Conservation (phyloP, 768 basidiomycete species). For the Dacryopinax spathularia region DNA sequence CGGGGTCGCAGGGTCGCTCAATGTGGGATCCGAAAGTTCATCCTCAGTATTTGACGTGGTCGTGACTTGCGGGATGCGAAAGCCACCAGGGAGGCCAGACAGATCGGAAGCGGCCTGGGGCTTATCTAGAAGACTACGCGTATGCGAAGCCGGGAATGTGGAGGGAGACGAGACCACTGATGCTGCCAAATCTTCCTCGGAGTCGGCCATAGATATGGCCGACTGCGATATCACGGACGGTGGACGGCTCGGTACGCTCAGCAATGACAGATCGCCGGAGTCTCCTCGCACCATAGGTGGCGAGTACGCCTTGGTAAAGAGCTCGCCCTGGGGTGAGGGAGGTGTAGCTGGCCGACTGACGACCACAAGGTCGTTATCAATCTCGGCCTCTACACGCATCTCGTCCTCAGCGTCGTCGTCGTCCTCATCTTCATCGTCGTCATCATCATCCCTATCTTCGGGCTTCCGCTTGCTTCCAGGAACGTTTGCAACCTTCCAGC, state of each 20-base stretch:
- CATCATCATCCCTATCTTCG: constrained; percentile 9
- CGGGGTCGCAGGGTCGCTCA: neutral
- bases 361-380: neutral
- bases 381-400: neutral
- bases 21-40: neutral
- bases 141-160: neutral
- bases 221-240: neutral
- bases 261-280: neutral
- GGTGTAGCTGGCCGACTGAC: neutral
- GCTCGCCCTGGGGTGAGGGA: neutral
- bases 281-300: neutral
- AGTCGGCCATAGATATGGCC: neutral
- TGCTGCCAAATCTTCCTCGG: neutral
- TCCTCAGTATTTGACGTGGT: neutral
- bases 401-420: constrained; percentile 17
- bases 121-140: neutral
- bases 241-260: neutral
- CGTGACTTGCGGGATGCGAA: neutral
- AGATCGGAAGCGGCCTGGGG: neutral
- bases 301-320: neutral
- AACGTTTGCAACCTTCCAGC: constrained; percentile 76
- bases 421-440: constrained; percentile 18
- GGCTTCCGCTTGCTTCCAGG: constrained; percentile 33
- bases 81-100: neutral
- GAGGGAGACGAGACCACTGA: neutral